Conservation (phyloP, 257 asterid species). For the Nicotiana attenuata region DNA sequence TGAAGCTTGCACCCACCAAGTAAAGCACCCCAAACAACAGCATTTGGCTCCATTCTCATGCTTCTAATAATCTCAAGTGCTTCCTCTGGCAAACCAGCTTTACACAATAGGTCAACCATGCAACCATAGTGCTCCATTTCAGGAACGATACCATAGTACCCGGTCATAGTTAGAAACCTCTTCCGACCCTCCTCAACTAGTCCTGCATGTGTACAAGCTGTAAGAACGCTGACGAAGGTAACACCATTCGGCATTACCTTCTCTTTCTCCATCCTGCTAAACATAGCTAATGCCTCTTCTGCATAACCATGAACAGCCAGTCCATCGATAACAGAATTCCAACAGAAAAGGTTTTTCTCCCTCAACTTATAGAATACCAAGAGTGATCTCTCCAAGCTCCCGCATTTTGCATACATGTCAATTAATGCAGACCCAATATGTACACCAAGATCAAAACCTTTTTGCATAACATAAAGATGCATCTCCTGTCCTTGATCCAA, state of each 20-base stretch:
- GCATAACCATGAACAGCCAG: conserved; percentile 72
- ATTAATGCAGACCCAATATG: conserved; percentile 66
- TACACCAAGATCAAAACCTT: conserved; percentile 42
- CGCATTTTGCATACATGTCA: conserved; percentile 87
- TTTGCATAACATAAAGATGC: conserved; percentile 41
- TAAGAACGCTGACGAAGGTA: conserved; percentile 61
- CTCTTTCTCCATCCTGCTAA: conserved; percentile 49
- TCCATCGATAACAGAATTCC: conserved; percentile 80
- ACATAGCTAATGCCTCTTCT: conserved; percentile 47
- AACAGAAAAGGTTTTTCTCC: conserved; percentile 63
- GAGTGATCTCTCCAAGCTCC: conserved; percentile 60
- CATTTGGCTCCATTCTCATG: conserved; percentile 71
- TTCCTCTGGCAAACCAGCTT: conserved; percentile 74
- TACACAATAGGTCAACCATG: conserved; percentile 69
- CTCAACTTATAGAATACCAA: conserved; percentile 56
- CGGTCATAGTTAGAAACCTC: conserved; percentile 48
- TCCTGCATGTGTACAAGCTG: conserved; percentile 83
- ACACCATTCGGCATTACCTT: conserved; percentile 56
- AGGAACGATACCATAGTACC: conserved; percentile 39
- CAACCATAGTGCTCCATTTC: conserved; percentile 79
- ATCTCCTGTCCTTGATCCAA: conserved; percentile 61
- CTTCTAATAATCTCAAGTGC: conserved; percentile 54
- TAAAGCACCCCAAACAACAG: conserved; percentile 73
- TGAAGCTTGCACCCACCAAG: conserved; percentile 72
- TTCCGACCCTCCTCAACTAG: conserved; percentile 60